Evolutionary conservation across 148 eudicot species (phyloP), one percentile per base, ranked within the genome.

Genomic region (Pouteria glomerata): DNA sequence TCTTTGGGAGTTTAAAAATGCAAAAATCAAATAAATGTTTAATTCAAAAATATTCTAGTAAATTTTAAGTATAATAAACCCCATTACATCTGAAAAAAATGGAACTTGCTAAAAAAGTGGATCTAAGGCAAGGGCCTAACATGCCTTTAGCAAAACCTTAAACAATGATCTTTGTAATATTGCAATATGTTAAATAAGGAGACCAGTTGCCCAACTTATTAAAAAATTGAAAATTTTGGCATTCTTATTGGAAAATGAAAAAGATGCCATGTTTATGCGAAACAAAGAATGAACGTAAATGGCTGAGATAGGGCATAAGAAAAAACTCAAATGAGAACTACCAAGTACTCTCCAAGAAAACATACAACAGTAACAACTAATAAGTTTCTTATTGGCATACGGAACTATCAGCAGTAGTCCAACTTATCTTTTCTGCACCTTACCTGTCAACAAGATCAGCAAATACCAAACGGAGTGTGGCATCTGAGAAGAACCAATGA

Each of bases 401-500:
- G 55, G 5, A 24, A 53, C 29, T 7, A 64, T 34, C 12, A 14
- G 21, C 18, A 19, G 18, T n/a, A 29, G 41, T 48, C 42, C 24
- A 27, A 10, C 26, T 35, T 53, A 55, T 6, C 23, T 4, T 66
- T 33, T 41, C 2, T n/a, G 71, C 19, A 50, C 72, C 83, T 78
- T 88, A 94, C 98, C 97, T 94, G 61, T 86, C 99, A 74, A 91
- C 89, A 64, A 95, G 86, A 83, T 95, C 96, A 58, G 31, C 70
- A 82, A 86, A 91, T 59, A 89, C 73, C 56, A 29, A 78, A 76
- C 81, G 79, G 67, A 84, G 23, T 42, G 81, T 72, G 29, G 74
- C 80, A 71, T 90, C 83, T 23, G 97, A 91, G 78, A 88, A 84
- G 78, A 83, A 85, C 74, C 74, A 55, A 48, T 13, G 37, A 65